These are phyloP conservation scores for Leccinum boreale DNA, from an alignment of 768 basidiomycete species.

Conservation along the genomic window DNA sequence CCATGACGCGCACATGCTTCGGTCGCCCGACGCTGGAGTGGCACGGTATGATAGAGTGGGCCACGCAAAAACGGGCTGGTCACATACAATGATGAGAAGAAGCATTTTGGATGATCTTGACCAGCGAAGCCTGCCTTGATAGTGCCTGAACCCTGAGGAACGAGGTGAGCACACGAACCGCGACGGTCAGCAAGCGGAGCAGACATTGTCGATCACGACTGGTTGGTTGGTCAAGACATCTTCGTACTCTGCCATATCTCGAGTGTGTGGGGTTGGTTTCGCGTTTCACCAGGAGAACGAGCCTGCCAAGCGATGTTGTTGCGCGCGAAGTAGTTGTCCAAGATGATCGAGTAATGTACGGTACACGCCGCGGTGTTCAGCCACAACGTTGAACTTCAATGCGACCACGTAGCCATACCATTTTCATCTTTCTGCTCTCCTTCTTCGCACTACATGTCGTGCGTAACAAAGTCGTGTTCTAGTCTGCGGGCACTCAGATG, in stretches of 20 bases:
- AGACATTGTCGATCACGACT: constrained; percentile 97
- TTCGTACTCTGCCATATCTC: constrained; percentile 79
- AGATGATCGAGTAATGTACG: background rate
- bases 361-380: constrained; percentile 8
- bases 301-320: constrained; percentile 1
- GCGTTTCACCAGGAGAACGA: background rate
- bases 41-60: constrained; percentile 14
- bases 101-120: constrained; percentile 98
- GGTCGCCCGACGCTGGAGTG: constrained; percentile 82
- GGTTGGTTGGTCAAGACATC: constrained; percentile 98
- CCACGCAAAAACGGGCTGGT: constrained; percentile 29
- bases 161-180: constrained; percentile 24
- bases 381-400: constrained; percentile 17
- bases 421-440: constrained; percentile 13
- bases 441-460: constrained; percentile 23
- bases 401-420: constrained; percentile 11
- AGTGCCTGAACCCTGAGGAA: constrained; percentile 87
- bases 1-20: constrained; percentile 98
- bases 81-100: constrained; percentile 97
- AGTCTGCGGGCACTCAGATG: constrained; percentile 7
- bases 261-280: constrained; percentile 10
- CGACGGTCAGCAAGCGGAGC: constrained; percentile 29
- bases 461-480: constrained; percentile 17
- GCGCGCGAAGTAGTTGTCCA: background rate
- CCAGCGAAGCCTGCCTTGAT: constrained; percentile 99